Evolutionary conservation across 345 rosid species (phyloP), one percentile per base, ranked within the genome.

Genomic region (Moringa oleifera): DNA sequence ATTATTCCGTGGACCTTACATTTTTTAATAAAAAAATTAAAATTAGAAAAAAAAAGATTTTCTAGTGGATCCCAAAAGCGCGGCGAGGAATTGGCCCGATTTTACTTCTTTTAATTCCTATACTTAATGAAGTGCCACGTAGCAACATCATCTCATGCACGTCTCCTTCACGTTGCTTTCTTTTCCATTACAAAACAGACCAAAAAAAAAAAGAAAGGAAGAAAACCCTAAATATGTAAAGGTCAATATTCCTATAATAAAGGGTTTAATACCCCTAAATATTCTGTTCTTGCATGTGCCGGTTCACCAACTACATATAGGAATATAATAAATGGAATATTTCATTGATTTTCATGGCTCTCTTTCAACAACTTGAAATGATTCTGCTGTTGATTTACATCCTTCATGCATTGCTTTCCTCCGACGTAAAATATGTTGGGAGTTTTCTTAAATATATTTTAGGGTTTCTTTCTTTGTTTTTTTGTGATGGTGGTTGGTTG

Each of bases 401-500:
- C 37, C 69, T 67, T 79, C 99, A 94, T 90, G 97, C 99, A 90
- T 86, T 85, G 89, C 90, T 83, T 85, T 85, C 77, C 71, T 74
- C 72, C 90, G 71, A 90, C 96, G 95, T 90, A 82, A 88, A 81
- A 54, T 61, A 67, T 53, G 69, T 41, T 65, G 45, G 37, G 51
- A 57, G 46, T 65, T 49, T 20, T 57, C 23, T 57, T 23, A 53
- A n/a, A 50, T 51, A 21, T 58, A 25, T 61, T 49, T 64, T 24
- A 19, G 4, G 61, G 37, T 33, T 33, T 33, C n/a, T n/a, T 33
- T 33, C 37, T 33, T 33, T 33, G 37, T 33, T 5, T 33, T 4
- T 33, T 5, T 33, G 37, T 33, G 1, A 24, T 13, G 22, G 55
- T 51, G 75, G 66, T 62, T 72, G 80, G 74, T 65, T 61, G 73